Conservation (phyloP, 495 filamentous ascomycete species). For the Daldinia concentrica region DNA sequence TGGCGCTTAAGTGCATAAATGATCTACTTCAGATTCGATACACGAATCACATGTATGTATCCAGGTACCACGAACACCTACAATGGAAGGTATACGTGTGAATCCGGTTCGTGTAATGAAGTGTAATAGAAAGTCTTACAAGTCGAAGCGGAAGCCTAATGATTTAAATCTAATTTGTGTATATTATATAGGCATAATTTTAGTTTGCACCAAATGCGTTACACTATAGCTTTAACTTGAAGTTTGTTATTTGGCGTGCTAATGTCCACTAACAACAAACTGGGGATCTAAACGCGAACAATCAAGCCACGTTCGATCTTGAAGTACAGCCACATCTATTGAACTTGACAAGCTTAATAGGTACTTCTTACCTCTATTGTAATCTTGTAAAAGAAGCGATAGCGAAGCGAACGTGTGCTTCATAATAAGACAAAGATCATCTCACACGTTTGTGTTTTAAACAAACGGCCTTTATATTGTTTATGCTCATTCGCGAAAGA, state of each 20-base stretch:
- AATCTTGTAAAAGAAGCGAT: not conserved
- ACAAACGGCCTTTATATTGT: not conserved
- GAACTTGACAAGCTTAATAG: not conserved
- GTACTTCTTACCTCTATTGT: not conserved
- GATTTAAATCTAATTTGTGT: not conserved
- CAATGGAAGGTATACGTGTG: not conserved
- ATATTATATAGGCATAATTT: not conserved
- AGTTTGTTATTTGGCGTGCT: not conserved
- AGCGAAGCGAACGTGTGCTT: not conserved
- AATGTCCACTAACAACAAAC: not conserved
- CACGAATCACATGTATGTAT: not conserved
- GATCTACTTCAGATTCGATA: not conserved
- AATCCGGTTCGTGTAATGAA: not conserved
- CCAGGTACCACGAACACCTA: not conserved
- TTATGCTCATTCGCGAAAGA: not conserved
- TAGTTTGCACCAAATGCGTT: not conserved
- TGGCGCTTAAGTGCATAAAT: not conserved
- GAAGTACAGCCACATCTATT: slow-evolving; percentile 1
- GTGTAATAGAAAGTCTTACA: not conserved
- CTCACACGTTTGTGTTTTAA: not conserved
- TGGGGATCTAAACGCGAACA: not conserved
- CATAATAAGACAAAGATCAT: not conserved
- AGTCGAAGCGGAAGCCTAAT: not conserved
- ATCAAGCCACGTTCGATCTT: slow-evolving; percentile 1
- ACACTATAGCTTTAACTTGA: not conserved